Evolutionary conservation across 768 basidiomycete species (phyloP).

Genomic region (Podaxis pistillaris): DNA sequence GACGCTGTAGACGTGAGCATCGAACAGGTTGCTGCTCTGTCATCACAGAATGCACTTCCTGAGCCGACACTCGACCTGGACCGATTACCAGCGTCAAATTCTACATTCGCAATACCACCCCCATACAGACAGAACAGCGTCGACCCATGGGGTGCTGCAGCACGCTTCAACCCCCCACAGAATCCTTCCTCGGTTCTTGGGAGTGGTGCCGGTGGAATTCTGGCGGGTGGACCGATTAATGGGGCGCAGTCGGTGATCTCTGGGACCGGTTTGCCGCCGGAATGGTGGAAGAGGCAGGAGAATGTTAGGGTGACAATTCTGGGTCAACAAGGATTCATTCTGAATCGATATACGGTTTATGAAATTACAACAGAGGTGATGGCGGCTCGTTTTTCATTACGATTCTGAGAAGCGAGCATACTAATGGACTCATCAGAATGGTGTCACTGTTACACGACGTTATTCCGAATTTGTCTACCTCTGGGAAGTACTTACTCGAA

Average conservation of each 20-base stretch:
- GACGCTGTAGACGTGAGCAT: constrained; percentile 64
- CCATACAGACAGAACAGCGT: constrained; percentile 50
- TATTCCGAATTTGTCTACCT: constrained; percentile 94
- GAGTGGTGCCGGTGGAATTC: background rate
- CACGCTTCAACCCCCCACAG: constrained; percentile 27
- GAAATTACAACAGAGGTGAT: constrained; percentile 76
- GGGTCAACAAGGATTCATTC: constrained; percentile 90
- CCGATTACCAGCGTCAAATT: constrained; percentile 50
- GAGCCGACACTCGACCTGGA: constrained; percentile 69
- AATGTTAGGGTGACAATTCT: constrained; percentile 66
- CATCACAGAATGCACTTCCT: constrained; percentile 76
- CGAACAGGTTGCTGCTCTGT: constrained; percentile 75
- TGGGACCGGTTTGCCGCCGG: constrained; percentile 68
- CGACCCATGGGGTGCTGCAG: constrained; percentile 63
- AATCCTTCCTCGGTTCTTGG: constrained; percentile 6
- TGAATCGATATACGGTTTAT: constrained; percentile 86
- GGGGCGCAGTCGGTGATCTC: constrained; percentile 59
- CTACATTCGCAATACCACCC: constrained; percentile 41
- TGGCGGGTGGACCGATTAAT: constrained; percentile 32
- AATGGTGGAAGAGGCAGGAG: constrained; percentile 90
- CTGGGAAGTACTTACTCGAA: constrained; percentile 79
- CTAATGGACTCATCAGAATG: constrained; percentile 41
- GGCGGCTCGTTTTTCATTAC: background rate
- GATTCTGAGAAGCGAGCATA: constrained; percentile 1
- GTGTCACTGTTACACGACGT: constrained; percentile 71